These are phyloP conservation scores for Ceratobasidium sp. DNA, from an alignment of 1,284 basidiomycete species.

Conservation along the genomic window DNA sequence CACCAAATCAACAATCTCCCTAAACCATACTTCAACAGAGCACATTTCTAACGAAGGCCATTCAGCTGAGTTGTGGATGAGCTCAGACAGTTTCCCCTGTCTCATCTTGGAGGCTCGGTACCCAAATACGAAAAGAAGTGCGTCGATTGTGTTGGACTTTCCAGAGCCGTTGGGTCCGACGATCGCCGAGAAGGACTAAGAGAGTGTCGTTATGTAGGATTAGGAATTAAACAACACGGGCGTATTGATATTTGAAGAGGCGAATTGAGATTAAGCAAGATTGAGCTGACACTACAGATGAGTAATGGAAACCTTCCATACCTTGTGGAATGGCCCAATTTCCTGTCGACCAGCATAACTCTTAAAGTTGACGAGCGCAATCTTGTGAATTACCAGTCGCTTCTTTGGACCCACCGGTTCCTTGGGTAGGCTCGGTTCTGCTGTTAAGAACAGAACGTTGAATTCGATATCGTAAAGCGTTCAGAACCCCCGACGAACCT, in stretches of 20 bases:
- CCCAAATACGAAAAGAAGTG: slow-evolving; percentile 96
- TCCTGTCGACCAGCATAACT: slow-evolving; percentile 96
- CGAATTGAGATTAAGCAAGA: slow-evolving; percentile 26
- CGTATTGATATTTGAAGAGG: neutral
- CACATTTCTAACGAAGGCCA: slow-evolving; percentile 77
- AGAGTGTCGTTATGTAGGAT: too few relatives aligned
- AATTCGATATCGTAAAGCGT: neutral
- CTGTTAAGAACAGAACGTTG: neutral
- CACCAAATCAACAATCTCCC: slow-evolving; percentile 90
- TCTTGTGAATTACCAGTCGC: slow-evolving; percentile 93
- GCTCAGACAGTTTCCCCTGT: slow-evolving; percentile 94
- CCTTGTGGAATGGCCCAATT: slow-evolving; percentile 99
- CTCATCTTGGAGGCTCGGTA: slow-evolving; percentile 98
- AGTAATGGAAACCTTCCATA: slow-evolving; percentile 47
- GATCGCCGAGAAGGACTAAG: slow-evolving; percentile 93
- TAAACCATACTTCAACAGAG: slow-evolving; percentile 95
- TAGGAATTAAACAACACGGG: neutral
- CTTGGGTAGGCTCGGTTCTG: slow-evolving; percentile 7
- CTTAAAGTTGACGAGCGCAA: slow-evolving; percentile 96
- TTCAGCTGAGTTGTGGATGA: slow-evolving; percentile 94
- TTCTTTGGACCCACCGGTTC: slow-evolving; percentile 64
- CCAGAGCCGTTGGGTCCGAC: slow-evolving; percentile 97
- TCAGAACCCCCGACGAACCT: slow-evolving; percentile 1
- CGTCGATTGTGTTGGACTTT: slow-evolving; percentile 99
- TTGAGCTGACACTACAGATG: slow-evolving; percentile 23